Conservation (phyloP, 352 stramenopile genomes). For the Thalassiosira mediterranea region DNA sequence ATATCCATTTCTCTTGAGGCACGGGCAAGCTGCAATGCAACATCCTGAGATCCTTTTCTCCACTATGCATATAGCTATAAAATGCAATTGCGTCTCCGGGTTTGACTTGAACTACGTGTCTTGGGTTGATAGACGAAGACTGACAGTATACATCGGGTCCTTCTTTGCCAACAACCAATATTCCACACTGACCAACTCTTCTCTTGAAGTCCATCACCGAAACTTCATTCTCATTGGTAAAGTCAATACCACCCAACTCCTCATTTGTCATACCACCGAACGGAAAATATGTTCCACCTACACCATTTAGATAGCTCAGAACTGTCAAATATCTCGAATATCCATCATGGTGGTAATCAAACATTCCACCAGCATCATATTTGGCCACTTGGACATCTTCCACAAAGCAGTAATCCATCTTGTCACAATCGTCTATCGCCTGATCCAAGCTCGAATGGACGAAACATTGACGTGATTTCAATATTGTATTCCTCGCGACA, state of each 20-base stretch:
- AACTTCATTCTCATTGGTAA: conserved; percentile 14
- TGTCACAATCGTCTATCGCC: conserved; percentile 3
- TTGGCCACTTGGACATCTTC: conserved; percentile 57
- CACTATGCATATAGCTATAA: conserved; percentile 47
- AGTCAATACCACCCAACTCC: conserved; percentile 7
- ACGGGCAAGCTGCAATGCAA: conserved; percentile 33
- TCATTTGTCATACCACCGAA: conserved; percentile 28
- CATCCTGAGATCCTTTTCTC: conserved; percentile 28
- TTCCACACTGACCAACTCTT: conserved; percentile 10
- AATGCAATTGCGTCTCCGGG: conserved; percentile 57
- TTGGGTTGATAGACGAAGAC: conserved; percentile 2
- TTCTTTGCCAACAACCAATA: conserved; percentile 34
- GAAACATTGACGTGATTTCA: conserved; percentile 21
- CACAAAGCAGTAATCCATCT: conserved; percentile 15
- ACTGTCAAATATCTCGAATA: conserved; percentile 51
- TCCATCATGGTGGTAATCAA: conserved; percentile 57
- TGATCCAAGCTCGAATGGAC: conserved; percentile 30
- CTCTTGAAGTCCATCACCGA: conserved; percentile 7
- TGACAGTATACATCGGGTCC: conserved; percentile 16
- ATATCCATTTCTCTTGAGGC: conserved; percentile 55
- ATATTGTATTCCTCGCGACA: conserved; percentile 11
- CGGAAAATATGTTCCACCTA: conserved; percentile 61
- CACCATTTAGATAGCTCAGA: conserved; percentile 56
- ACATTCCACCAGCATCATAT: conserved; percentile 48
- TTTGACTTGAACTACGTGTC: conserved; percentile 35